Evolutionary conservation across 192 early-diverging fungal genomes (phyloP).

Genomic region (Spizellomyces punctatus): DNA sequence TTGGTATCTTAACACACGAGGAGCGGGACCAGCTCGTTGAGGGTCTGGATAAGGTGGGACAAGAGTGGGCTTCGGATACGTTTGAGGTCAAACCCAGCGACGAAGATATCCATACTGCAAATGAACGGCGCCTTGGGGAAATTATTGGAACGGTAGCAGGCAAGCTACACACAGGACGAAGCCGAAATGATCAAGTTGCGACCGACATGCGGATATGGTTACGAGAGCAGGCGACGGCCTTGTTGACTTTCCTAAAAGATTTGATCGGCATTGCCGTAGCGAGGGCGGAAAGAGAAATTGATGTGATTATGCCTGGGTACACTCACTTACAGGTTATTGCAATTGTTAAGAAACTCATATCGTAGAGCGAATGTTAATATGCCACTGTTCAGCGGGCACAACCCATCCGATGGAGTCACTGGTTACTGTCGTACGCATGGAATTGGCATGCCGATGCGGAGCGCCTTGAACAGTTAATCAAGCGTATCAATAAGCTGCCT

Average conservation of each 20-base stretch:
- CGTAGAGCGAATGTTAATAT: too few species aligned
- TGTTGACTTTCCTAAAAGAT: constrained; percentile 71
- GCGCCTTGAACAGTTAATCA: constrained; percentile 77
- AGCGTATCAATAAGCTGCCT: constrained; percentile 82
- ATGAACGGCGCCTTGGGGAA: constrained; percentile 93
- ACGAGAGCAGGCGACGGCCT: constrained; percentile 70
- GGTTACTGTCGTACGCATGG: constrained; percentile 89
- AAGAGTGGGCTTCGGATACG: constrained; percentile 77
- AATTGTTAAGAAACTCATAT: constrained; percentile 45
- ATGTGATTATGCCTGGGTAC: constrained; percentile 98
- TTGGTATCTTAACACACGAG: constrained; percentile 73
- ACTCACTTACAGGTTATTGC: constrained; percentile 76
- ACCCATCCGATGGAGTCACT: constrained; percentile 97
- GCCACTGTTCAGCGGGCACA: constrained; percentile 74
- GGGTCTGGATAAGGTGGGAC: constrained; percentile 75
- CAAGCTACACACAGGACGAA: constrained; percentile 96
- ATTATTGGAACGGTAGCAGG: constrained; percentile 89
- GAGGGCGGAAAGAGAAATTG: constrained; percentile 86
- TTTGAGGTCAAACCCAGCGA: constrained; percentile 79
- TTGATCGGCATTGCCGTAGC: constrained; percentile 72
- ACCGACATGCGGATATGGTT: constrained; percentile 97
- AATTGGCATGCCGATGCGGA: constrained; percentile 85
- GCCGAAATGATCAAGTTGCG: constrained; percentile 97
- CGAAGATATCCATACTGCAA: constrained; percentile 99
- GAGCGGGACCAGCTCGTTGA: constrained; percentile 73